phyloP scores from a whole-genome alignment of 2,329 filamentous ascomycete genomes.

The Dendryphion nanum region DNA sequence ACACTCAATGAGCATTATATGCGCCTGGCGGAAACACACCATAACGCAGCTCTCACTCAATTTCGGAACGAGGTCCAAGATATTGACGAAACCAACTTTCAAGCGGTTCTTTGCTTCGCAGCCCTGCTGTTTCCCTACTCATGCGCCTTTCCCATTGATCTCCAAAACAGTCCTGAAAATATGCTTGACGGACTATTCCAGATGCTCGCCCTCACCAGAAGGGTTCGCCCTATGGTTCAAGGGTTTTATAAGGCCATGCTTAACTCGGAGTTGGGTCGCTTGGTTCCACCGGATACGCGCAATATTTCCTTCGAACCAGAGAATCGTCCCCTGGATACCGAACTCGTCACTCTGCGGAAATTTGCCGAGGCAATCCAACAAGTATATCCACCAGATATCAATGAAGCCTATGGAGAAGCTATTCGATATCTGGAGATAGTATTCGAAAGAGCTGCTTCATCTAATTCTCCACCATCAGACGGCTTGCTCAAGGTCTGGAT shows the following conservation, averaged over 20 bases:
- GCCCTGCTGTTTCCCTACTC: slow-evolving; percentile 21
- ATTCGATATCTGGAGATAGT: slow-evolving; percentile 20
- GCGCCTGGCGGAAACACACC: slow-evolving; percentile 18
- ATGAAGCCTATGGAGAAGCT: slow-evolving; percentile 24
- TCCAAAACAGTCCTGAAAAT: slow-evolving; percentile 11
- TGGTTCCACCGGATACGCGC: slow-evolving; percentile 22
- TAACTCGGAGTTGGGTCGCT: slow-evolving; percentile 11
- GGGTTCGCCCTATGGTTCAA: slow-evolving; percentile 23
- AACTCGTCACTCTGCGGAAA: slow-evolving; percentile 21
- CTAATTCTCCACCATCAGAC: slow-evolving; percentile 17
- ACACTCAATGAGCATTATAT: slow-evolving; percentile 12
- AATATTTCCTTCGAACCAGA: slow-evolving; percentile 13
- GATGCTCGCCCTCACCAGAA: slow-evolving; percentile 21
- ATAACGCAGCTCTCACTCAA: slow-evolving; percentile 16
- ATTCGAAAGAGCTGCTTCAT: slow-evolving; percentile 14
- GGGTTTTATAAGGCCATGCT: slow-evolving; percentile 12
- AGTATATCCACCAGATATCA: slow-evolving; percentile 27
- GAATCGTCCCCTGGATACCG: slow-evolving; percentile 16
- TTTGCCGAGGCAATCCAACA: slow-evolving; percentile 23
- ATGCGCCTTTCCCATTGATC: slow-evolving; percentile 14
- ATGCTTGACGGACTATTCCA: slow-evolving; percentile 21
- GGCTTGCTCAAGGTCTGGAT: slow-evolving; percentile 28
- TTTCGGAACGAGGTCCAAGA: slow-evolving; percentile 23
- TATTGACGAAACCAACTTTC: slow-evolving; percentile 40
- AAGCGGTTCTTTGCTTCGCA: slow-evolving; percentile 33